Conservation (phyloP, 495 filamentous ascomycete genomes). For the Penicillium steckii region DNA sequence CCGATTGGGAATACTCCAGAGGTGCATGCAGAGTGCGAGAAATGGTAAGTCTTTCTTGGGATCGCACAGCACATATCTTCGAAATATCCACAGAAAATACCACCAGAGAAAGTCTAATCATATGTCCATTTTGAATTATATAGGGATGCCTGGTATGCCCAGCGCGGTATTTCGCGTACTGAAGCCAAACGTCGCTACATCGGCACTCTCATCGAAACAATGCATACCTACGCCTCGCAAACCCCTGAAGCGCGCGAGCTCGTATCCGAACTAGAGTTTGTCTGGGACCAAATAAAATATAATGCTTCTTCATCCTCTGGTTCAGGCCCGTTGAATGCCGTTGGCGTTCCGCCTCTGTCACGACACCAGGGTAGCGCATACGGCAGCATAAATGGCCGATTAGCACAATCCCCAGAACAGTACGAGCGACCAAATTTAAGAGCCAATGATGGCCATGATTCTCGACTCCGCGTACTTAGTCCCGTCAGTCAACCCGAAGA, state of each 20-base stretch:
- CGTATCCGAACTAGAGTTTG: slow-evolving; percentile 93
- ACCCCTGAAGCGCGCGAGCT: slow-evolving; percentile 84
- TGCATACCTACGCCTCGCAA: slow-evolving; percentile 86
- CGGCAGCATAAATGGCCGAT: slow-evolving; percentile 33
- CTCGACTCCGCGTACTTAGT: slow-evolving; percentile 63
- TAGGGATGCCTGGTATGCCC: slow-evolving; percentile 88
- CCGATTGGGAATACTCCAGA: slow-evolving; percentile 59
- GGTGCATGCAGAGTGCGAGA: slow-evolving; percentile 56
- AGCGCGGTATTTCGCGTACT: slow-evolving; percentile 76
- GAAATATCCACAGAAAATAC: background rate
- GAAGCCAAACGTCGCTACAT: slow-evolving; percentile 96
- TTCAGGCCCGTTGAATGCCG: slow-evolving; percentile 39
- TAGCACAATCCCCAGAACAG: slow-evolving; percentile 22
- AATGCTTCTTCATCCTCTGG: slow-evolving; percentile 67
- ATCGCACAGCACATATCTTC: background rate
- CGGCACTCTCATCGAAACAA: slow-evolving; percentile 88
- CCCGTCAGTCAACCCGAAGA: slow-evolving; percentile 81
- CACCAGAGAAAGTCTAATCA: background rate
- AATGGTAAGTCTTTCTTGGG: slow-evolving; percentile 47
- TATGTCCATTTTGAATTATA: background rate
- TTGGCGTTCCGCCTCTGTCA: slow-evolving; percentile 36
- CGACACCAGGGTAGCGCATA: slow-evolving; percentile 30
- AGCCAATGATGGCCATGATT: slow-evolving; percentile 19
- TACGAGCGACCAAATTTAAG: slow-evolving; percentile 24
- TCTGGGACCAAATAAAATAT: slow-evolving; percentile 95